Conservation (phyloP, 73 alveolate genomes). For the Breviolum minutum region DNA sequence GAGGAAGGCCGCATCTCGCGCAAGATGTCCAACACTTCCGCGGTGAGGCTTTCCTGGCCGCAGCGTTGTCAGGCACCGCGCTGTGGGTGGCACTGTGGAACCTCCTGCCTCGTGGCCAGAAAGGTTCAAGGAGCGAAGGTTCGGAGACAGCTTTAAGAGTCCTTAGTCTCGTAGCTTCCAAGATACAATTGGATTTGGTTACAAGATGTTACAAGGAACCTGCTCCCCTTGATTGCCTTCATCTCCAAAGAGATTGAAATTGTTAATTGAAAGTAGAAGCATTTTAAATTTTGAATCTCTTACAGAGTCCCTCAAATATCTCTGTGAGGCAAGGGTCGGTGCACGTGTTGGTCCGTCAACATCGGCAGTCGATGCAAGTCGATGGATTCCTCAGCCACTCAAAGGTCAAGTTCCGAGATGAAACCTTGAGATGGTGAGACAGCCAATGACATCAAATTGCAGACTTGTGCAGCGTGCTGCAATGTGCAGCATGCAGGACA, state of each 20-base stretch:
- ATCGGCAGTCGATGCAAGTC: constrained; percentile 28
- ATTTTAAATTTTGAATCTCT: not conserved
- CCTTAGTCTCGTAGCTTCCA: not conserved
- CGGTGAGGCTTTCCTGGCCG: constrained; percentile 2
- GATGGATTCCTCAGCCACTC: constrained; percentile 5
- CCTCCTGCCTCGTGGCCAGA: constrained; percentile 6
- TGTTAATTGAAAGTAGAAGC: not conserved
- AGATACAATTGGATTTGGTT: too few relatives aligned
- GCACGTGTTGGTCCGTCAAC: constrained; percentile 37
- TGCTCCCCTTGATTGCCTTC: not conserved
- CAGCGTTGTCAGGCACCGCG: not conserved
- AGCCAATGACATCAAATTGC: too few relatives aligned
- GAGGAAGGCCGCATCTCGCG: constrained; percentile 13
- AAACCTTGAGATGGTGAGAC: too few relatives aligned
- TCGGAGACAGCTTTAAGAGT: constrained; percentile 21
- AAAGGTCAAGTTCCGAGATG: too few relatives aligned
- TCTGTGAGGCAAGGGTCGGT: not conserved
- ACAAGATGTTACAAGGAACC: too few relatives aligned
- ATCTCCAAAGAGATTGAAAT: not conserved
- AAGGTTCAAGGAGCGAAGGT: constrained; percentile 31
- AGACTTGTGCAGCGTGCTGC: not conserved
- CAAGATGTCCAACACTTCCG: not conserved
- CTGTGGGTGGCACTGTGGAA: too few relatives aligned
- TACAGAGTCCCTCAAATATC: not conserved
- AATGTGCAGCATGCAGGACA: not conserved